phyloP scores from a whole-genome alignment of 148 eudicot species.

The Spergularia marina region DNA sequence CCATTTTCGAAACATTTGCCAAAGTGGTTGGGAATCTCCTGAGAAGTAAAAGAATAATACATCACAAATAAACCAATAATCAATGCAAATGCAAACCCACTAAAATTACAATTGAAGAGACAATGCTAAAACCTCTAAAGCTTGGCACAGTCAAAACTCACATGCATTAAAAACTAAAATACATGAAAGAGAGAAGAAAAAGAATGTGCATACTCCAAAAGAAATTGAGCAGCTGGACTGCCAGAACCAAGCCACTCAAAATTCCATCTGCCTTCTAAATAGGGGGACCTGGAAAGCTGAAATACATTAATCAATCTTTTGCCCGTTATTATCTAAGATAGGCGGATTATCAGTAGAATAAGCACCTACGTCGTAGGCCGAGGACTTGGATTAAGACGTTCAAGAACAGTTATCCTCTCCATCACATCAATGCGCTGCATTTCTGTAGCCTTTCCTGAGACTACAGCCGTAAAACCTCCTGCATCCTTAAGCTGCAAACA shows the following conservation, averaged over 20 bases:
- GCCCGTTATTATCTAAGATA: conserved; percentile 10
- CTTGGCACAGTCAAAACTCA: background rate
- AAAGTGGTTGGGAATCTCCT: conserved; percentile 73
- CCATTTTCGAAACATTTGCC: conserved; percentile 69
- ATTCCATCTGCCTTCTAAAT: conserved; percentile 83
- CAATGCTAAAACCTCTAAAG: conserved; percentile 1
- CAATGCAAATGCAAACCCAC: conserved; percentile 9
- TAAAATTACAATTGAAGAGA: background rate
- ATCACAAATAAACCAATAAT: conserved; percentile 19
- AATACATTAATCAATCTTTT: conserved; percentile 37
- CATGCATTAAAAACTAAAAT: background rate
- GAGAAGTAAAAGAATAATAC: conserved; percentile 28
- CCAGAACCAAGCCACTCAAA: conserved; percentile 87
- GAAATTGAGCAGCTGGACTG: conserved; percentile 58
- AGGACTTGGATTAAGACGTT: conserved; percentile 88
- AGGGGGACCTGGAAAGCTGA: conserved; percentile 88
- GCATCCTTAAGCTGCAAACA: conserved; percentile 73
- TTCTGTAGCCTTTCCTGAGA: conserved; percentile 67
- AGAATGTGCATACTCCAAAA: conserved; percentile 56
- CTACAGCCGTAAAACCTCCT: conserved; percentile 78
- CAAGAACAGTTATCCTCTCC: conserved; percentile 83
- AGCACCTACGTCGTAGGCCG: conserved; percentile 96
- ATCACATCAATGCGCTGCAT: conserved; percentile 79
- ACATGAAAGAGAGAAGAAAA: conserved; percentile 19
- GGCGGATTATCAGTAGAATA: conserved; percentile 18